Base-by-base conservation (phyloP, 257 asterid species). In the Thymus mandschuricus region DNA sequence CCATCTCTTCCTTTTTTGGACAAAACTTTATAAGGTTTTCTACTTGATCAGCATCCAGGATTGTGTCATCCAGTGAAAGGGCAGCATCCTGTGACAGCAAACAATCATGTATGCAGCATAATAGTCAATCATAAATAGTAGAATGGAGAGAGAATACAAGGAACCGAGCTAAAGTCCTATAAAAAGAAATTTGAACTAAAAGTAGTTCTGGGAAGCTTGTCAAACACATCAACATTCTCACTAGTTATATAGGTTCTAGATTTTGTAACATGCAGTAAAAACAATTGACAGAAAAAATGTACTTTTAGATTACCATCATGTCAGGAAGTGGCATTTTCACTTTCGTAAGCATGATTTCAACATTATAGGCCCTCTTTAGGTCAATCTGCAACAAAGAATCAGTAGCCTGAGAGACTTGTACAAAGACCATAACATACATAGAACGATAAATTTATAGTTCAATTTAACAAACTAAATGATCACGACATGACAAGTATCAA, bases 301-400 rank as follows among this genome's bases (percentile, higher is more conserved):
- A 69, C 67, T 60, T 55, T 61, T 34, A 60, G 80, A 89, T 84
- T 83, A 94, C 99, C 99, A 92, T 88, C 97, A 95, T 92, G 76
- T 95, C 98, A 63, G 98, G 97, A 77, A 95, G 95, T 69, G 99
- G 99, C 96, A 95, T 95, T 85, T 95, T 95, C 81, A 95, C 99
- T 81, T 95, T 95, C 30, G 99, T 87, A 62, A 95, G 96, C 99
- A 95, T 95, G 80, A 95, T 95, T 84, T 95, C 99, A 40, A 91
- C 89, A 70, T 95, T 95, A 78, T 89, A 83, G 64, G 96, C 99
- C 87, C 98, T 87, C 86, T 89, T 89, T 66, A 92, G 82, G 89
- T 95, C 99, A 85, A 95, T 70, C 99, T 95, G 75, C 81, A 78
- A 50, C 59, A 60, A 10, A 77, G 38, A 79, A 59, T 55, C 66